Evolutionary conservation across 2,329 filamentous ascomycete genomes (phyloP).

Genomic region (Microdochium bolleyi): DNA sequence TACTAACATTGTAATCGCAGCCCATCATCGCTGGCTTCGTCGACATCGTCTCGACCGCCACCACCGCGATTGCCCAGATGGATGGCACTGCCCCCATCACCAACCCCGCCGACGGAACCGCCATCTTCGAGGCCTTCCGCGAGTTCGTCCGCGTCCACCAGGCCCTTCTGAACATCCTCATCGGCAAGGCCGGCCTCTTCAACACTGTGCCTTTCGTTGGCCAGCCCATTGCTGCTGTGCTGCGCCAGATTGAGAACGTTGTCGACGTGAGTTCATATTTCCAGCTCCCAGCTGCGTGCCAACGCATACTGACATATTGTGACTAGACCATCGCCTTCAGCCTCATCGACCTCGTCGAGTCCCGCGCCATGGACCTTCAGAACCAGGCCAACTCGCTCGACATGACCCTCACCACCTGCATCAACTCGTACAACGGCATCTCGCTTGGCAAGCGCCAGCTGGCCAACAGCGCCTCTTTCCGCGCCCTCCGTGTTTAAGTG

Average conservation of each 20-base stretch:
- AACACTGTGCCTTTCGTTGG: conserved; percentile 17
- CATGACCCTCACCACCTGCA: not conserved
- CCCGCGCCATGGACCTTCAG: not conserved
- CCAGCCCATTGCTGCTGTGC: conserved; percentile 13
- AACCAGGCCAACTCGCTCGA: not conserved
- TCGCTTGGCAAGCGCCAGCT: not conserved
- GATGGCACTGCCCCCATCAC: conserved; percentile 6
- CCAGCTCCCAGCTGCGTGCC: no score
- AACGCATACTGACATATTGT: not conserved
- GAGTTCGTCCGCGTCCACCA: conserved; percentile 21
- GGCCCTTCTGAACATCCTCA: conserved; percentile 22
- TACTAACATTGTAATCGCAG: not conserved
- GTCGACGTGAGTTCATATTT: conserved; percentile 13
- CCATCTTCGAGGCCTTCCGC: conserved; percentile 17
- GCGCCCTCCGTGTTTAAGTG: not conserved
- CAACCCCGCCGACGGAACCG: conserved; percentile 4
- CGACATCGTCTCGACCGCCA: conserved; percentile 17
- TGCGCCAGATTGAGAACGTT: conserved; percentile 13
- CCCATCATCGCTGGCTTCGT: conserved; percentile 19
- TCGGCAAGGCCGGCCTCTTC: conserved; percentile 23
- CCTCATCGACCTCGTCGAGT: conserved; percentile 7
- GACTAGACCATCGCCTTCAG: conserved; percentile 9
- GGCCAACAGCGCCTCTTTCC: not conserved
- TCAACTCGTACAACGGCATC: not conserved
- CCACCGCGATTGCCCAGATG: conserved; percentile 9